phyloP scores from a whole-genome alignment of 345 rosid species.

The Eucalyptus brandiana region DNA sequence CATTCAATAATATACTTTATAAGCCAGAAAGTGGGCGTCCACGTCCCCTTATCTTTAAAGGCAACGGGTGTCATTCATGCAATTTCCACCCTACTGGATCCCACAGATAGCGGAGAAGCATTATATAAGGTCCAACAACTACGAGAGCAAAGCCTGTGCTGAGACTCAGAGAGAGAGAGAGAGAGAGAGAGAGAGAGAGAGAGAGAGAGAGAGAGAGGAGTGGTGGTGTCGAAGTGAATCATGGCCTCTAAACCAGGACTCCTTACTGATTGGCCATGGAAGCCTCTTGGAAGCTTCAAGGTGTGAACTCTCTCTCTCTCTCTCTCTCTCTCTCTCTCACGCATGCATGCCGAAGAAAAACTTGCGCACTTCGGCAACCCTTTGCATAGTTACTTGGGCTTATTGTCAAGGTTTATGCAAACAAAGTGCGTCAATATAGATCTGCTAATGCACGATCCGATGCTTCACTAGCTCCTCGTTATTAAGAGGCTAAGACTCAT shows the following conservation, averaged over 20 bases:
- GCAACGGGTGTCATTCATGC: background rate
- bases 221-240: background rate
- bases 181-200: background rate
- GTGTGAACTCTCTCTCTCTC: background rate
- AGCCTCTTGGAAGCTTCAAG: constrained; percentile 50
- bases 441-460: background rate
- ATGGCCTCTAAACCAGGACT: constrained; percentile 62
- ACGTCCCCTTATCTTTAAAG: background rate
- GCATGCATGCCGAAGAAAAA: background rate
- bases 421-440: background rate
- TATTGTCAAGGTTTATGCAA: background rate
- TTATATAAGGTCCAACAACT: background rate
- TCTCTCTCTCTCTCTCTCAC: background rate
- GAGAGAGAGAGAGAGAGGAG: too few species aligned
- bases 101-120: background rate
- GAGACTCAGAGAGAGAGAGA: background rate
- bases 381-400: background rate
- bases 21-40: background rate
- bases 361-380: background rate
- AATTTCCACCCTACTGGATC: background rate
- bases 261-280: constrained; percentile 70
- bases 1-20: background rate
- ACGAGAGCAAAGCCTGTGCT: background rate
- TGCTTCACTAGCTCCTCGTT: background rate
- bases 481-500: background rate